Conservation (phyloP, 2,329 filamentous ascomycete genomes). For the Colletotrichum sidae region DNA sequence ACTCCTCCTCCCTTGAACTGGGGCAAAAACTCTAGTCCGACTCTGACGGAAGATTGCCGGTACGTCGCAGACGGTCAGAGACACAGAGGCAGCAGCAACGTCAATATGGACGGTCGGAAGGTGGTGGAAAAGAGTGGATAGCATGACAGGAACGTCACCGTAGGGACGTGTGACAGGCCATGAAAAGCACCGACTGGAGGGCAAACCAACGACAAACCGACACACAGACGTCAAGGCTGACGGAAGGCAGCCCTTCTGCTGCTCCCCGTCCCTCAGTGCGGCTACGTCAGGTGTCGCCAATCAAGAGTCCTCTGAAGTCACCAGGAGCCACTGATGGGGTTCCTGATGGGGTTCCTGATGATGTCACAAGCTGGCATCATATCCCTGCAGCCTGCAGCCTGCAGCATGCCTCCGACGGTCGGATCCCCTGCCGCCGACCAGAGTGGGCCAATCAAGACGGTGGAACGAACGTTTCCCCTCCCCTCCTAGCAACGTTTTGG, state of each 20-base stretch:
- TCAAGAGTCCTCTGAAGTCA: constrained; percentile 34
- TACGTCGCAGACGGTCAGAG: constrained; percentile 12
- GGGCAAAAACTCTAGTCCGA: constrained; percentile 10
- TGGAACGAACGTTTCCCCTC: constrained; percentile 21
- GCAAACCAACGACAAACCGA: neutral
- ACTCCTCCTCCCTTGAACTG: constrained; percentile 14
- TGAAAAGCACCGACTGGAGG: neutral
- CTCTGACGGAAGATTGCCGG: constrained; percentile 27
- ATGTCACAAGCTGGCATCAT: constrained; percentile 19
- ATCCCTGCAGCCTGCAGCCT: neutral
- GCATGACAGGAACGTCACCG: constrained; percentile 14
- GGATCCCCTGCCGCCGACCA: constrained; percentile 4
- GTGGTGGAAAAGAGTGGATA: neutral
- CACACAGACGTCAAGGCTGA: constrained; percentile 37
- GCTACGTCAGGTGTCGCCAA: constrained; percentile 32
- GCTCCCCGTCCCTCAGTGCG: too few species aligned
- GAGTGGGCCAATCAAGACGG: constrained; percentile 15
- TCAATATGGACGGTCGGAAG: constrained; percentile 6
- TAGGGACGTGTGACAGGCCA: constrained; percentile 3
- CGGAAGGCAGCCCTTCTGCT: constrained; percentile 13
- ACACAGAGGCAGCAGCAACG: constrained; percentile 5
- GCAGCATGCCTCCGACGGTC: constrained; percentile 15
- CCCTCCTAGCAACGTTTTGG: constrained; percentile 29
- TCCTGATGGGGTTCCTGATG: constrained; percentile 23
- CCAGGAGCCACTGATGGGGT: constrained; percentile 30